Base-by-base conservation (phyloP, 2,329 filamentous ascomycete species). In the Fusarium algeriense region DNA sequence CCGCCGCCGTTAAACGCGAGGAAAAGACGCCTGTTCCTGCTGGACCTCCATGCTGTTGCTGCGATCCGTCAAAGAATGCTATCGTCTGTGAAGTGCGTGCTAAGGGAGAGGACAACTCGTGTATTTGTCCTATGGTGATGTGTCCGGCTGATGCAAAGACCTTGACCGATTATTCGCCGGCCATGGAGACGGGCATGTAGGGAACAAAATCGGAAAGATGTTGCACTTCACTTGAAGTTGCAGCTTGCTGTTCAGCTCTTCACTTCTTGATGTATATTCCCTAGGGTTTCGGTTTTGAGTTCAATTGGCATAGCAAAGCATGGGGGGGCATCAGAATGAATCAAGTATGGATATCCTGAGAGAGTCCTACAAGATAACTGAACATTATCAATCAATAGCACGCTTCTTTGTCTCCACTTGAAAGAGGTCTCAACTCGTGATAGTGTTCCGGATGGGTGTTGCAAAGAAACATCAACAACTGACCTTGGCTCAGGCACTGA, bases 11-110 rank as follows among this genome's bases (percentile, higher is more conserved):
- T 34, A 69, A 69, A 45, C 69, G 68, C 34, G 38, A 64, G 20
- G 56, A 58, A 20, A 26, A 54, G 20, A 66, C 60, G 7, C 54
- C 53, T 45, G 55, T 59, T 13, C 35, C 64, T 40, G 30, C 56
- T 8, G 38, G 45, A 19, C 28, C 49, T 8, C 63, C 64, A 6
- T 77, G 75, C 60, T 77, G 75, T 53, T 77, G 74, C 63, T 77
- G 75, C 52, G 60, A 74, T 50, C 11, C 60, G 11, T 56, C 49
- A 9, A 61, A 64, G 19, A 44, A 57, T 12, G 56, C 71, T 28
- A 67, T 75, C 23, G 61, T 77, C 13, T 77, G 75, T 41, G 45
- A 67, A 23, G 43, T 73, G 19, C 69, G 69, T 49, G 48, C 58
- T 32, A 37, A 67, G 11, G 62, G 38, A 20, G 54, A 71, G 30